Conservation (phyloP, 2,329 filamentous ascomycete species). For the Dactylonectria macrodidyma region DNA sequence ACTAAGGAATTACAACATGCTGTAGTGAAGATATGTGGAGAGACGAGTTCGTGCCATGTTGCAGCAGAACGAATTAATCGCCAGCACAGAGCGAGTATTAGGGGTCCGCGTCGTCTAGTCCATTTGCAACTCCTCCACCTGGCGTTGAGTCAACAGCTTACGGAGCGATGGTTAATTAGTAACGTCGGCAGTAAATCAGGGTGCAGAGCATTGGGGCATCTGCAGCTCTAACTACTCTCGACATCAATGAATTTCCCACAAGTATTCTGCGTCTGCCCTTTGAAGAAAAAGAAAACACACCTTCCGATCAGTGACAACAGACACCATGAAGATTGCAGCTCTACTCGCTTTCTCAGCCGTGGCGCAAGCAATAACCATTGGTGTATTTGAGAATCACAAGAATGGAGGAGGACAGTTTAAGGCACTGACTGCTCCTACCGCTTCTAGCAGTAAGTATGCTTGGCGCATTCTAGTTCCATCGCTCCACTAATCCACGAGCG, state of each 20-base stretch:
- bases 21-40: too few relatives aligned
- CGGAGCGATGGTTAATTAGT: background rate
- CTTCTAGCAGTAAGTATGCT: conserved; percentile 14
- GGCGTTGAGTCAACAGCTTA: background rate
- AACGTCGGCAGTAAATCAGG: background rate
- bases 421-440: conserved; percentile 9
- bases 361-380: conserved; percentile 25
- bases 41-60: too few relatives aligned
- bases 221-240: background rate
- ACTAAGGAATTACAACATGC: too few relatives aligned
- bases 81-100: too few relatives aligned
- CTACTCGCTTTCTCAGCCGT: conserved; percentile 4
- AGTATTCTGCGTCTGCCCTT: background rate
- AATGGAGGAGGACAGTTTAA: conserved; percentile 21
- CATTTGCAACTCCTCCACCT: background rate
- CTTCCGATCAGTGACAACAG: background rate
- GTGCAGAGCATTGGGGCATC: background rate
- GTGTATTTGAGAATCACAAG: conserved; percentile 21
- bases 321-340: conserved; percentile 11
- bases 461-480: background rate
- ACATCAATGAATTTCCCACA: background rate
- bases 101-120: background rate
- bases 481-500: background rate
- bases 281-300: background rate
- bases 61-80: too few relatives aligned